Evolutionary conservation across 2,329 filamentous ascomycete species (phyloP).

Genomic region (Beauveria sp.): DNA sequence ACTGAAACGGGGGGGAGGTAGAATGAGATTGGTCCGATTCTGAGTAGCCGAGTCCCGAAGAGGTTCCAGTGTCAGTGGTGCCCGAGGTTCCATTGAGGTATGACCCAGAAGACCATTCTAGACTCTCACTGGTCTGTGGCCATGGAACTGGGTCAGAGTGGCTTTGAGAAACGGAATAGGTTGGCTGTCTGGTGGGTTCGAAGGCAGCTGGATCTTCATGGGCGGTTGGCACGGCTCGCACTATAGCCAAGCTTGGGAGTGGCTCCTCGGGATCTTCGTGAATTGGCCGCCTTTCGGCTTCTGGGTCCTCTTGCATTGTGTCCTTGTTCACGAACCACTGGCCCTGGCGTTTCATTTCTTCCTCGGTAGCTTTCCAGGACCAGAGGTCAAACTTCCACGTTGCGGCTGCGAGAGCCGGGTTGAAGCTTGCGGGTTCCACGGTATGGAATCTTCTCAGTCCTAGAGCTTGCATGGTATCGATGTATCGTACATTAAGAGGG

Average conservation of each 20-base stretch:
- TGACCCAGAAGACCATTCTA: background rate
- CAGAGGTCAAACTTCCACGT: slow-evolving; percentile 1
- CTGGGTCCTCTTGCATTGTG: background rate
- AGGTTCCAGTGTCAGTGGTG: background rate
- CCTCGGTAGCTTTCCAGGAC: background rate
- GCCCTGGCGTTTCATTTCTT: background rate
- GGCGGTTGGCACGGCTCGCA: background rate
- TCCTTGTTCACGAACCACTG: background rate
- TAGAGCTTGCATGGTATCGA: background rate
- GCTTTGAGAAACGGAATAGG: background rate
- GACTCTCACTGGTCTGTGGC: background rate
- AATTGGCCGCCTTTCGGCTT: background rate
- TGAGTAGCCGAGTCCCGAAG: background rate
- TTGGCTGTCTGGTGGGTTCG: background rate
- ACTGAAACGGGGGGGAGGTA: background rate
- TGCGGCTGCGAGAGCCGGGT: background rate
- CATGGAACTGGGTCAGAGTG: background rate
- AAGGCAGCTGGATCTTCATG: background rate
- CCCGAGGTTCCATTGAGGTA: background rate
- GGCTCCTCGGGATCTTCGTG: background rate
- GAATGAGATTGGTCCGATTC: background rate
- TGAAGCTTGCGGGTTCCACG: background rate
- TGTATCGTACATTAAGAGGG: background rate
- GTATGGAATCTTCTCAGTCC: background rate
- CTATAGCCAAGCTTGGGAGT: background rate